Base-by-base conservation (phyloP, 2,329 filamentous ascomycete genomes). In the Ceratocystis papillata region DNA sequence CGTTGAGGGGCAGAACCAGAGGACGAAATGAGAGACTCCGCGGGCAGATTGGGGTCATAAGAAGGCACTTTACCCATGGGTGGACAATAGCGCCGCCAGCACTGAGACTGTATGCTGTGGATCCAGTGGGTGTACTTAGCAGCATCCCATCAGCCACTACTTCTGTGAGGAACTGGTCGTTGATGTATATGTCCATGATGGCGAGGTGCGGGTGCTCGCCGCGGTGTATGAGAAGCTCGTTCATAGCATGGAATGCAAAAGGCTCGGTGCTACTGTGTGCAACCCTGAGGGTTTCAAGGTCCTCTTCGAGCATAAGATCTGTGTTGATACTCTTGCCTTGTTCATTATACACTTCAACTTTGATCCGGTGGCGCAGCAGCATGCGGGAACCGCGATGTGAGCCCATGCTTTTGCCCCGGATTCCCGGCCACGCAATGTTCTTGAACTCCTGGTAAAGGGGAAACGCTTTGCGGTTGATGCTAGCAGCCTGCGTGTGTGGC, bases 71-170 rank as follows among this genome's bases (percentile, higher is more conserved):
- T 2, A 97, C 93, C 1, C 96, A 81, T 0, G 94, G 94, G 74
- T 99, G 94, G 50, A 97, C 89, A 70, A 99, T 97, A 71, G 87
- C 89, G 0, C 94, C 94, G 2, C 94, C 94, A 2, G 88, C 89
- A 70, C 88, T 94, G n/a, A 99, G 81, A 67, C 88, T 94, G 78
- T 99, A 99, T 0, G 94, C 94, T 0, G 94, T 99, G 50, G 89
- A 95, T 2, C 94, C 94, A 0, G 94, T 99, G 0, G 94, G 94
- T 0, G 93, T 96, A 69, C 88, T 91, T 67, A 97, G 86, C 57
- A 97, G 87, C 75, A 99, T 95, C 63, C 94, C 94, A 74, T 99
- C 94, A 0, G 92, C 93, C 12, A 96, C 92, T 0, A 90, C 93
- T 74, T 96, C 91, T 1, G 94, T 99, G 59, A 99, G 79, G 72